phyloP scores from a whole-genome alignment of 2,329 filamentous ascomycete species.

The Talaromyces sp. region DNA sequence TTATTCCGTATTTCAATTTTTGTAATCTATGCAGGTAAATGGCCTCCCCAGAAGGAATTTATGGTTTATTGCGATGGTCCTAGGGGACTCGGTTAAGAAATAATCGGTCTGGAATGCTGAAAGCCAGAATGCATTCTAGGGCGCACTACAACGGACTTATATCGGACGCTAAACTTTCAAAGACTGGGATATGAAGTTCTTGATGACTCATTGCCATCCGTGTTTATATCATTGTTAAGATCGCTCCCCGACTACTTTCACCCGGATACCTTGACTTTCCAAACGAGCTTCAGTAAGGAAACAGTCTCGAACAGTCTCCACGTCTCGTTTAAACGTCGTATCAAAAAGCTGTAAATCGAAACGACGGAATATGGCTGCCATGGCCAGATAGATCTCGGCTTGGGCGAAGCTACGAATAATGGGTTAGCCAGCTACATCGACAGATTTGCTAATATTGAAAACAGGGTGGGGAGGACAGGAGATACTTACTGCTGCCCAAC shows the following conservation, averaged over 20 bases:
- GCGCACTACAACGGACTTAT: too few species aligned
- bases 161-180: too few species aligned
- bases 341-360: conserved; percentile 29
- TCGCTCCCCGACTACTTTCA: conserved; percentile 1
- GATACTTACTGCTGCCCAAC: conserved; percentile 43
- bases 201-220: too few species aligned
- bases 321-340: conserved; percentile 14
- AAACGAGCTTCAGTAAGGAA: conserved; percentile 1
- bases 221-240: not conserved
- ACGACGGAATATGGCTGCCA: conserved; percentile 25
- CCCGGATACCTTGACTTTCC: not conserved
- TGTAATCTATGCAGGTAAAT: too few species aligned
- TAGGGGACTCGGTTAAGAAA: too few species aligned
- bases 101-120: too few species aligned
- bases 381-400: conserved; percentile 27
- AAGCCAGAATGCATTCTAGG: too few species aligned
- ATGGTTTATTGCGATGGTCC: too few species aligned
- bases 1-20: too few species aligned
- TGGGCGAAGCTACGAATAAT: conserved; percentile 24
- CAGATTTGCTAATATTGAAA: not conserved
- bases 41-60: too few species aligned
- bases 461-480: not conserved
- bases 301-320: conserved; percentile 3
- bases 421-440: not conserved
- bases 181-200: too few species aligned